Conservation (phyloP, 2,329 filamentous ascomycete species). For the Coniosporium tulheliwenetii region DNA sequence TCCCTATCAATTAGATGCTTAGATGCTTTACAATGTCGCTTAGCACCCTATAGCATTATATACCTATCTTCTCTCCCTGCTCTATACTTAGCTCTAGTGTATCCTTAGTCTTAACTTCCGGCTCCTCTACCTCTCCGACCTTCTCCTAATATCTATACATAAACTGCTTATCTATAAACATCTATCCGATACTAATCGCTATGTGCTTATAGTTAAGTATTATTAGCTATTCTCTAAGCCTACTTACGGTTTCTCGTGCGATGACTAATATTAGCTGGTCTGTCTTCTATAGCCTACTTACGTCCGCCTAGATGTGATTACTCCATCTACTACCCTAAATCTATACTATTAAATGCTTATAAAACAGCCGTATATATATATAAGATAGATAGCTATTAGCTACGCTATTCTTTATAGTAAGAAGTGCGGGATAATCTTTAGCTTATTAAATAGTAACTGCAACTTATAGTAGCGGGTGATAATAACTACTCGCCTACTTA, state of each 20-base stretch:
- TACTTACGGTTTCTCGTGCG: constrained; percentile 6
- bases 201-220: not conserved
- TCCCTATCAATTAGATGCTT: not conserved
- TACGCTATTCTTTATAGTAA: no score
- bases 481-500: no score
- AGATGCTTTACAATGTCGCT: not conserved
- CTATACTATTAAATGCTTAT: constrained; percentile 6
- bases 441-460: no score
- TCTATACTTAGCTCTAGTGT: not conserved
- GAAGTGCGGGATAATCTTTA: no score
- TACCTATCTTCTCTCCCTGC: not conserved
- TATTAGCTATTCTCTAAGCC: constrained; percentile 4
- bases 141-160: constrained; percentile 1
- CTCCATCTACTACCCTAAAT: constrained; percentile 3
- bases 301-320: constrained; percentile 5
- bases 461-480: no score
- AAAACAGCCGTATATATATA: no score
- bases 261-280: constrained; percentile 6
- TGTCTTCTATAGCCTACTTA: no score
- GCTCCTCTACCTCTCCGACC: constrained; percentile 1
- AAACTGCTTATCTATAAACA: not conserved
- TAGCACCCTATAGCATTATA: not conserved
- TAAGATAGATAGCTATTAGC: no score
- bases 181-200: not conserved
- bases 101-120: not conserved